Evolutionary conservation across 2,329 filamentous ascomycete species (phyloP).

Genomic region (Xylaria sp.): DNA sequence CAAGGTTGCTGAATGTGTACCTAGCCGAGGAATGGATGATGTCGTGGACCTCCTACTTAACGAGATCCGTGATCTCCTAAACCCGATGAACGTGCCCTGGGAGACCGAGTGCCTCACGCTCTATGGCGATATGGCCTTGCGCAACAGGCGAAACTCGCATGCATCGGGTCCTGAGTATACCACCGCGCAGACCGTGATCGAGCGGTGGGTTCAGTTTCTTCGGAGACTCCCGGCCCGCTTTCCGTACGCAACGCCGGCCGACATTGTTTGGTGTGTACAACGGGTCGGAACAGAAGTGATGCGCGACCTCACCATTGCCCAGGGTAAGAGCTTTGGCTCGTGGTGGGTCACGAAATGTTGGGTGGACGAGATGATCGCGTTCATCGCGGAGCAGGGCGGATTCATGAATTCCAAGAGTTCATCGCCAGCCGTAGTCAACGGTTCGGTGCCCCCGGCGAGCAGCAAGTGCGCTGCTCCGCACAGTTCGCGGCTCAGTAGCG

Average conservation of each 20-base stretch:
- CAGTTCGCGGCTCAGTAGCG: constrained; percentile 47
- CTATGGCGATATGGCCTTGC: constrained; percentile 59
- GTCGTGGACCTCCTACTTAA: constrained; percentile 63
- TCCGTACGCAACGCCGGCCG: constrained; percentile 70
- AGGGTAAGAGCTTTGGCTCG: constrained; percentile 80
- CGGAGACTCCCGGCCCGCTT: constrained; percentile 70
- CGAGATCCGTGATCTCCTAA: constrained; percentile 71
- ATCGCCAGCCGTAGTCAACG: constrained; percentile 37
- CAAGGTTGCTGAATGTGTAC: constrained; percentile 66
- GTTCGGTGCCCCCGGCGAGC: constrained; percentile 39
- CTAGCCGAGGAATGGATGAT: constrained; percentile 67
- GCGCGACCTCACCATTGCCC: constrained; percentile 77
- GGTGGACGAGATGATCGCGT: constrained; percentile 91
- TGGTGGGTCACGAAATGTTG: constrained; percentile 98
- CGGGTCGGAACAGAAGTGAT: constrained; percentile 76
- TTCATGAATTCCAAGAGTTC: constrained; percentile 68
- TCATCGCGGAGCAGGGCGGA: constrained; percentile 86
- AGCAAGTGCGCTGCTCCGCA: constrained; percentile 42
- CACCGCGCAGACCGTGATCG: constrained; percentile 68
- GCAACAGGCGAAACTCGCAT: constrained; percentile 48
- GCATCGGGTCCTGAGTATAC: constrained; percentile 42
- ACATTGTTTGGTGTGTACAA: constrained; percentile 77
- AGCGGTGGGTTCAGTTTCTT: constrained; percentile 77
- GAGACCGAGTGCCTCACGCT: constrained; percentile 65
- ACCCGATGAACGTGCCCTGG: constrained; percentile 68